Evolutionary conservation across 768 basidiomycete species (phyloP).

Genomic region (Auricularia heimuer): DNA sequence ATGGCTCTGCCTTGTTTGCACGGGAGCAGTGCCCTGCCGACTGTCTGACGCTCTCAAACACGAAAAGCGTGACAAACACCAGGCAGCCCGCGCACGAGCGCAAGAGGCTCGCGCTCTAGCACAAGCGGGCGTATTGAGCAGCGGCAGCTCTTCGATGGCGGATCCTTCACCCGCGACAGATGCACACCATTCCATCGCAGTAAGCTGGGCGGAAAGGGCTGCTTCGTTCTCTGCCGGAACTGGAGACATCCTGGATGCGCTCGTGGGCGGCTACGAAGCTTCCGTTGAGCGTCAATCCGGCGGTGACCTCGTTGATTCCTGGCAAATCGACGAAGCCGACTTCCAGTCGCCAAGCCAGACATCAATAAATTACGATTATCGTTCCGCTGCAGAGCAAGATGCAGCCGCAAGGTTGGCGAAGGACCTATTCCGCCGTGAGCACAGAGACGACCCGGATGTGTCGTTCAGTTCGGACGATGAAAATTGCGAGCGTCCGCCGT

Average conservation of each 20-base stretch:
- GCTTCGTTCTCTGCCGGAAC: no score
- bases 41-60: background rate
- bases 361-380: background rate
- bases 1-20: background rate
- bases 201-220: no score
- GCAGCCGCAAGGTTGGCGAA: background rate
- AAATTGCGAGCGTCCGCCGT: background rate
- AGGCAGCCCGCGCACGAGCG: background rate
- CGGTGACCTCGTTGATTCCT: no score
- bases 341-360: no score
- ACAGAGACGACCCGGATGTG: background rate
- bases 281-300: no score
- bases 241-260: no score
- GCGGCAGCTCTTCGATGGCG: no score
- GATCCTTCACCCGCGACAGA: no score
- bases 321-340: no score
- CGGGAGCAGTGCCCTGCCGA: background rate
- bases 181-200: no score
- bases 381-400: background rate
- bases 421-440: background rate
- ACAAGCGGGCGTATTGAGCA: no score
- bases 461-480: background rate
- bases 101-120: background rate
- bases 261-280: no score
- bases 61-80: background rate